Evolutionary conservation across 345 rosid genomes (phyloP), one percentile per base, ranked within the genome.

Genomic region (Cardamine resedifolia): DNA sequence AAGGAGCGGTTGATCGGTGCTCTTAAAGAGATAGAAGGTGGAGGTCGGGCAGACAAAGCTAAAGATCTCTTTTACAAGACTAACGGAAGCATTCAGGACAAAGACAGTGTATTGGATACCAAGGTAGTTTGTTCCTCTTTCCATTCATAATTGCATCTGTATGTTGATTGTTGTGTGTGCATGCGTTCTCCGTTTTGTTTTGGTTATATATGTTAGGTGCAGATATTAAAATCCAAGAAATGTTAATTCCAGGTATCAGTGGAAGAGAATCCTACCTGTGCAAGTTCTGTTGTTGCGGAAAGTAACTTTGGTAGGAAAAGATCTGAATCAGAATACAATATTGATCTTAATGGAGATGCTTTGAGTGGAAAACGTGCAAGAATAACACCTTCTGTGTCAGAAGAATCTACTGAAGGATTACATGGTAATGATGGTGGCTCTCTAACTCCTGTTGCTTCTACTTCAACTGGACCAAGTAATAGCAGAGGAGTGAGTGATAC

Each of bases 1-100:
- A 85, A 91, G 74, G 96, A 87, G 74, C 95, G 96, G 73, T 74
- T 94, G 77, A 75, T 74, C 33, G 83, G 82, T 76, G 92, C 92
- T 71, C 75, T 94, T 78, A 86, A 81, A 81, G 89, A 81, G 78
- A 82, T 91, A 85, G 81, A 91, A 68, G 77, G 77, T 68, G 95
- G 88, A 73, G 81, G 77, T 34, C 58, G 77, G 64, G 83, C 77
- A 45, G 90, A 78, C 64, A 82, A 80, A 70, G 74, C 77, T 43
- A 77, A 82, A 65, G 78, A 59, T 66, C 83, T 78, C 71, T 81
- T 73, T 80, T 73, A 58, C 65, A 85, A 81, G 66, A 75, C 70
- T 60, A 86, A 84, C 71, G 90, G 87, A 75, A 81, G 71, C 82
- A 52, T 63, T 18, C 84, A 81, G 30, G 69, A 49, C 49, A 85